A percentile compares a stretch with the other conserved stretches of the same genome.
These are phyloP conservation scores for Arabis alpina DNA, from an alignment of 345 rosid genomes.

Conservation along the genomic window DNA sequence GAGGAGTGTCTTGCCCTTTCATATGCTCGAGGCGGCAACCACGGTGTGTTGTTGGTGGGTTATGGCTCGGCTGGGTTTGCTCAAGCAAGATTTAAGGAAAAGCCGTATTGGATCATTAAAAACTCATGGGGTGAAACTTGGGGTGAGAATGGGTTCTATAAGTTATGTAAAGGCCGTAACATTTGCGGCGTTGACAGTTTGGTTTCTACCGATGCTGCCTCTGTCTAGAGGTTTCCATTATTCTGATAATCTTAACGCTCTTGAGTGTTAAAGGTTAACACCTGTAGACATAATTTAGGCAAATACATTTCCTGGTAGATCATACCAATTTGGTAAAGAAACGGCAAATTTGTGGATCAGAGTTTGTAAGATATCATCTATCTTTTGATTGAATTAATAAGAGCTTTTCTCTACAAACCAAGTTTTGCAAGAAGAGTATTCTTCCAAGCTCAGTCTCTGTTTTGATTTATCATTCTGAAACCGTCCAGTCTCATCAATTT, in stretches of 20 bases:
- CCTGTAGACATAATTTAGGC: slow-evolving; percentile 5
- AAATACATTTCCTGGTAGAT: not conserved
- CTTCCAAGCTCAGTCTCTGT: too few relatives aligned
- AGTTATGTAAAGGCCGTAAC: slow-evolving; percentile 76
- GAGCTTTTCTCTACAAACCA: too few relatives aligned
- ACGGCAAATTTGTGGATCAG: too few relatives aligned
- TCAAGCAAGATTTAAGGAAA: slow-evolving; percentile 71
- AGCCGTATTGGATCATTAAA: slow-evolving; percentile 90
- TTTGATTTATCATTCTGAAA: too few relatives aligned
- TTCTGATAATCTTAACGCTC: not conserved
- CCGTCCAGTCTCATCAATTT: too few relatives aligned
- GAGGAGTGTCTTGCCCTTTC: slow-evolving; percentile 87
- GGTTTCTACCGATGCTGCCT: slow-evolving; percentile 87
- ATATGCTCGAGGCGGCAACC: slow-evolving; percentile 78
- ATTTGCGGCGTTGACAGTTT: slow-evolving; percentile 82
- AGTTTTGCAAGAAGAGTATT: too few relatives aligned
- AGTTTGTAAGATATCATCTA: too few relatives aligned
- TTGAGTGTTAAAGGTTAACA: not conserved
- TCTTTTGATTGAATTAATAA: too few relatives aligned
- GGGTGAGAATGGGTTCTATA: slow-evolving; percentile 61
- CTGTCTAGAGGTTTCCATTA: slow-evolving; percentile 15
- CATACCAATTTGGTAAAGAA: too few relatives aligned
- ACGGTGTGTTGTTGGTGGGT: slow-evolving; percentile 85
- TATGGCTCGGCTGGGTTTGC: slow-evolving; percentile 83
- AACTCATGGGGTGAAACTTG: slow-evolving; percentile 80